These are phyloP conservation scores for Clitocybe nebularis DNA, from an alignment of 1,284 basidiomycete genomes.

Conservation along the genomic window DNA sequence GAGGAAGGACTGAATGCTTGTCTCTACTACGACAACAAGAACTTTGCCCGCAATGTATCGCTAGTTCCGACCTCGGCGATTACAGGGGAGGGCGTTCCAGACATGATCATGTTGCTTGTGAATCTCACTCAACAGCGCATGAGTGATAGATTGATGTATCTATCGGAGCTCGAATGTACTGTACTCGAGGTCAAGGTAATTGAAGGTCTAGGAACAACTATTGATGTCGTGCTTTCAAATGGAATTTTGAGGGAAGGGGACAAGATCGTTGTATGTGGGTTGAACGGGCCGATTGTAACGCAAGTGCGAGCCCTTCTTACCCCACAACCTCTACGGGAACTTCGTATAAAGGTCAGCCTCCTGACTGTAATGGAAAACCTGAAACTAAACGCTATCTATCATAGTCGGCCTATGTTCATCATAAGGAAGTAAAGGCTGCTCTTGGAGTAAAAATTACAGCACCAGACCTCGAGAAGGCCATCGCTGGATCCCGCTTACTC, in stretches of 20 bases:
- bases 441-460: constrained; percentile 96
- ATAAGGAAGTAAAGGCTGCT: constrained; percentile 98
- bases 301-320: constrained; percentile 93
- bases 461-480: constrained; percentile 98
- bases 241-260: constrained; percentile 93
- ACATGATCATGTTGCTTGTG: constrained; percentile 98
- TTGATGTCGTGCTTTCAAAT: constrained; percentile 96
- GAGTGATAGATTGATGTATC: constrained; percentile 97
- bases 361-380: background rate
- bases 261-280: constrained; percentile 93
- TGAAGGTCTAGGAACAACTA: constrained; percentile 97
- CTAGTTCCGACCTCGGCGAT: constrained; percentile 97
- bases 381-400: constrained; percentile 3
- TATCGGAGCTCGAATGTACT: constrained; percentile 98
- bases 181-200: constrained; percentile 99
- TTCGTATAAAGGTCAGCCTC: constrained; percentile 83
- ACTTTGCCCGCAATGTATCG: constrained; percentile 90
- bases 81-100: constrained; percentile 98
- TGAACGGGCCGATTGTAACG: constrained; percentile 97
- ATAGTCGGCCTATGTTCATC: constrained; percentile 94
- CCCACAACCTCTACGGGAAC: constrained; percentile 93
- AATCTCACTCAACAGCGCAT: constrained; percentile 98
- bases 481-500: constrained; percentile 93
- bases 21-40: constrained; percentile 98
- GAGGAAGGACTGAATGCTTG: constrained; percentile 97